A percentile compares a stretch with the other conserved stretches of the same genome.
Conservation (phyloP, 192 early-diverging fungal genomes). For the Cladochytrium replicatum region DNA sequence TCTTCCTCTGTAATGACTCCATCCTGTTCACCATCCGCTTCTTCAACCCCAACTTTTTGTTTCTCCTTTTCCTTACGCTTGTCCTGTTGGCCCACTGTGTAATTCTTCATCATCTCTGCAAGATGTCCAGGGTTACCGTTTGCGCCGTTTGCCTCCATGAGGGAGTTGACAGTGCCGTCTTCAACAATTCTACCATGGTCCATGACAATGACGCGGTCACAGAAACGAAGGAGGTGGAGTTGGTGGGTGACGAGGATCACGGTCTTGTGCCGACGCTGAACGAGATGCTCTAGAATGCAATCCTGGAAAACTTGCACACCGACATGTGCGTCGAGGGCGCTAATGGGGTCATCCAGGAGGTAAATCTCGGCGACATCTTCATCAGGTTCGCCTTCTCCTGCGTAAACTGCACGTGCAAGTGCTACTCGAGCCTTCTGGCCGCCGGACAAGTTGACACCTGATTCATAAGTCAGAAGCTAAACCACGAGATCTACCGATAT, state of each 20-base stretch:
- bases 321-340: slow-evolving; percentile 15
- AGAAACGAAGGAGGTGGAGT: slow-evolving; percentile 55
- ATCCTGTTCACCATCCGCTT: too few relatives aligned
- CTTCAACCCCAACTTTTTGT: too few relatives aligned
- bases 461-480: too few relatives aligned
- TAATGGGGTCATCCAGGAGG: slow-evolving; percentile 59
- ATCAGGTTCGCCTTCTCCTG: too few relatives aligned
- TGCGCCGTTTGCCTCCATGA: slow-evolving; percentile 21
- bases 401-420: slow-evolving; percentile 57
- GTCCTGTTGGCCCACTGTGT: too few relatives aligned
- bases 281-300: slow-evolving; percentile 10
- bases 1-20: too few relatives aligned
- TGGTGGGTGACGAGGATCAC: slow-evolving; percentile 63
- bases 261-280: slow-evolving; percentile 8
- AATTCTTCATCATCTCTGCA: slow-evolving; percentile 29
- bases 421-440: slow-evolving; percentile 59
- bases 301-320: slow-evolving; percentile 5
- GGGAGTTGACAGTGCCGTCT: slow-evolving; percentile 42
- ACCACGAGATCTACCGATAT: too few relatives aligned
- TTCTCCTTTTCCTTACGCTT: too few relatives aligned
- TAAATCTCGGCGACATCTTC: slow-evolving; percentile 58
- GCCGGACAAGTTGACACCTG: slow-evolving; percentile 82
- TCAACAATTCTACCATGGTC: slow-evolving; percentile 54
- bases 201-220: slow-evolving; percentile 59
- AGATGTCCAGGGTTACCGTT: too few relatives aligned